Base-by-base conservation (phyloP, 2,329 filamentous ascomycete genomes). In the Sarocladiaceae sp. region DNA sequence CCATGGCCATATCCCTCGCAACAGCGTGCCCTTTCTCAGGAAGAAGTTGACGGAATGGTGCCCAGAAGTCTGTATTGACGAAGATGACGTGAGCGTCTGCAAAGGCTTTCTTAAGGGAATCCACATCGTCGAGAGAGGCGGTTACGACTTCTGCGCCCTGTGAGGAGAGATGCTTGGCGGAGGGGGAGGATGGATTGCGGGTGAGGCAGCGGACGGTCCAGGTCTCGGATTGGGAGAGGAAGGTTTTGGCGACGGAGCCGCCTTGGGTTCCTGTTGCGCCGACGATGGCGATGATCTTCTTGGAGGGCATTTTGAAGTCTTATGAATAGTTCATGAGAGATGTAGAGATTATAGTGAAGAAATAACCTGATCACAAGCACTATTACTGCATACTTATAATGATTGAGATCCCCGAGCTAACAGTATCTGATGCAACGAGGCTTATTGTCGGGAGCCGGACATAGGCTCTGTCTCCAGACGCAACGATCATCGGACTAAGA, bases 1-100 rank as follows among this genome's bases (percentile, higher is more conserved):
- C 66, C 50, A 72, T 75, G 0, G 70, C 72, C 31, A 69, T 69
- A 26, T 60, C 57, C 8, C 69, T 63, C 54, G 66, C 69, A 0
- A 63, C 65, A 4, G 66, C 61, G 57, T 51, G 1, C 68, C 70
- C 46, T 63, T 28, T 18, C 31, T 31, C 7, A 18, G 20, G 13
- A 17, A 3, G 52, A 64, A 64, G 56, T 75, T 77, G 2, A 68
- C n/a, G 64, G 22, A 52, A 55, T 20, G 17, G 26, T 28, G 70
- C 67, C 71, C 73, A 80, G 61, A 77, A 82, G 54, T 80, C 71
- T 0, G 78, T 81, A 39, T 77, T 74, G 57, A 68, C 65, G 60
- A 81, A 82, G 54, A 82, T 75, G 46, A 71, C 61, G 52, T 72
- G 66, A 3, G 71, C 74, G 2, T 67, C 71, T 3, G 58, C 18